phyloP scores from a whole-genome alignment of 1,284 basidiomycete genomes.

The Cutaneotrichosporon arboriforme region DNA sequence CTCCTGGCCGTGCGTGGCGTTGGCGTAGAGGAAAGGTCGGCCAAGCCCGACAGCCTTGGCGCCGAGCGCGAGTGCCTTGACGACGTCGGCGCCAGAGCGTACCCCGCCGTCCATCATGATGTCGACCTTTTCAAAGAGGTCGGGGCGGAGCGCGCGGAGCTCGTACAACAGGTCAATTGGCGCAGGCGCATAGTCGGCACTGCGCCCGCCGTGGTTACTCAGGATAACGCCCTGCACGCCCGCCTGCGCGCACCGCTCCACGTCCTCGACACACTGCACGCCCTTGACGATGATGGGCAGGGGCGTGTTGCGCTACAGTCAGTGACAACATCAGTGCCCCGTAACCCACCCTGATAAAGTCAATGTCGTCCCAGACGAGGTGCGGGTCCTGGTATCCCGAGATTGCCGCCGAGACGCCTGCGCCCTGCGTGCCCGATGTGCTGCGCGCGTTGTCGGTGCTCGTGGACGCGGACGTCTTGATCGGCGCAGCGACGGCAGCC shows the following conservation, averaged over 20 bases:
- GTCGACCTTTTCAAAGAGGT: slow-evolving; percentile 52
- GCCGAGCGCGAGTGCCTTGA: slow-evolving; percentile 56
- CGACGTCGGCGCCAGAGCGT: slow-evolving; percentile 53
- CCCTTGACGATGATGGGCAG: slow-evolving; percentile 53
- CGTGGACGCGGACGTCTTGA: neutral
- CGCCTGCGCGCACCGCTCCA: slow-evolving; percentile 50
- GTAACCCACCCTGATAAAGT: slow-evolving; percentile 41
- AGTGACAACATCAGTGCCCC: no score
- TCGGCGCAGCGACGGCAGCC: slow-evolving; percentile 19
- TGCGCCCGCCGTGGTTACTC: slow-evolving; percentile 30
- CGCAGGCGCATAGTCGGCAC: slow-evolving; percentile 47
- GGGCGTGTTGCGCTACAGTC: slow-evolving; percentile 45
- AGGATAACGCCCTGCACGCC: slow-evolving; percentile 53
- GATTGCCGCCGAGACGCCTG: slow-evolving; percentile 49
- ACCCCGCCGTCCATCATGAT: slow-evolving; percentile 55
- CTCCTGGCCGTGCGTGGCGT: slow-evolving; percentile 53
- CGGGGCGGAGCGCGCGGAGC: slow-evolving; percentile 49
- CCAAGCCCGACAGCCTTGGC: slow-evolving; percentile 57
- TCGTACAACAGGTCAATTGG: slow-evolving; percentile 50
- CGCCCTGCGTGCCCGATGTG: slow-evolving; percentile 1
- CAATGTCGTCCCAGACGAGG: slow-evolving; percentile 48
- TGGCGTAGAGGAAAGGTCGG: slow-evolving; percentile 53
- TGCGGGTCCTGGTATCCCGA: slow-evolving; percentile 52
- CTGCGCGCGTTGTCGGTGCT: neutral
- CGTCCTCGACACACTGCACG: slow-evolving; percentile 54